A percentile compares a stretch with the other conserved stretches of the same genome.
Evolutionary conservation across 345 rosid genomes (phyloP).

Genomic region (Sisymbrium altissimum): DNA sequence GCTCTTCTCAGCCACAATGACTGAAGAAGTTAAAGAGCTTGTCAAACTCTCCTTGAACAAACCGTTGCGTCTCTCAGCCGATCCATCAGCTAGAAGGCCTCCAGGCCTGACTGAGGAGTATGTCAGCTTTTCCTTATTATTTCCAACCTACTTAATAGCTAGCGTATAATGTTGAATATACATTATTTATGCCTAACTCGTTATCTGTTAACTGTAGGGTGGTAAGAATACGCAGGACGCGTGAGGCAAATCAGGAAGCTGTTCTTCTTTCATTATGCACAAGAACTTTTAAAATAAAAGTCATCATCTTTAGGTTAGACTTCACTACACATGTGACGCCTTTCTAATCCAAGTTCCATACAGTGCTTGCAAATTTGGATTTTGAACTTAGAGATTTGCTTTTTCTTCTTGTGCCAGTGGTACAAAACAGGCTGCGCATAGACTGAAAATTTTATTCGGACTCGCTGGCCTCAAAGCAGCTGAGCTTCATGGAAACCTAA

Average conservation of each 20-base stretch:
- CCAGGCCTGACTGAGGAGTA: constrained; percentile 90
- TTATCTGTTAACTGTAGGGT: constrained; percentile 50
- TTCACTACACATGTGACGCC: not conserved
- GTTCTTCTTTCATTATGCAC: constrained; percentile 93
- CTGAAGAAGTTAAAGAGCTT: constrained; percentile 90
- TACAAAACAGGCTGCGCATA: constrained; percentile 92
- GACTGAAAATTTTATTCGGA: constrained; percentile 90
- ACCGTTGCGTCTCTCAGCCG: constrained; percentile 99
- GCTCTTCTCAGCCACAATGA: constrained; percentile 98
- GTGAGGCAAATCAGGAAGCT: constrained; percentile 87
- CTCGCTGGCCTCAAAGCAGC: constrained; percentile 83
- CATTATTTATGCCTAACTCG: not conserved
- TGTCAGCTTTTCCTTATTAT: constrained; percentile 6
- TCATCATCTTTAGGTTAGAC: constrained; percentile 80
- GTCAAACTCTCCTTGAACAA: constrained; percentile 79
- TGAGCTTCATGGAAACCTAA: constrained; percentile 98
- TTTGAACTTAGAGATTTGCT: constrained; percentile 17
- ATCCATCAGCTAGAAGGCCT: constrained; percentile 90
- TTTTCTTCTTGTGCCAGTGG: constrained; percentile 56
- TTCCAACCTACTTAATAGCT: not conserved
- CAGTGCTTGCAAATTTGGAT: not conserved
- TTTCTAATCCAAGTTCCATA: not conserved
- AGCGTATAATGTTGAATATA: not conserved
- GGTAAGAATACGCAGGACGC: constrained; percentile 85
- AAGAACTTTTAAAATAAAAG: constrained; percentile 79